phyloP scores from a whole-genome alignment of 257 asterid genomes.

The Lavandula angustifolia region DNA sequence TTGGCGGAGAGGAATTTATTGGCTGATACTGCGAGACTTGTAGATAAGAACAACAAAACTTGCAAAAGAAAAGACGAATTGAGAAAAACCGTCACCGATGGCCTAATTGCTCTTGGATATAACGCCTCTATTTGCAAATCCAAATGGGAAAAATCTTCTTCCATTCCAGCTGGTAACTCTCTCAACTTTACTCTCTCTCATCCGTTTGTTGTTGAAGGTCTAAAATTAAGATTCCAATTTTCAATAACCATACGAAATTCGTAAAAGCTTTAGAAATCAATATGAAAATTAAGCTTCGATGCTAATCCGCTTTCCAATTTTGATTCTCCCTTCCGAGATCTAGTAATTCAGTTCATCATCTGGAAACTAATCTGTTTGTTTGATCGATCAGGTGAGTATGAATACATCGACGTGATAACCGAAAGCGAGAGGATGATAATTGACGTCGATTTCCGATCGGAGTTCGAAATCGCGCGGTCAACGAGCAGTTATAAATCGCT shows the following conservation, averaged over 20 bases:
- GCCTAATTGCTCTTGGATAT: constrained; percentile 62
- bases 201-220: not conserved
- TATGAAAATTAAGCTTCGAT: too few species aligned
- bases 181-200: not conserved
- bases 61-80: constrained; percentile 67
- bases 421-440: constrained; percentile 70
- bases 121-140: constrained; percentile 81
- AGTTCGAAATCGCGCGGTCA: constrained; percentile 88
- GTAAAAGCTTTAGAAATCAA: not conserved
- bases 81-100: constrained; percentile 56
- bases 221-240: not conserved
- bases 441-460: constrained; percentile 88
- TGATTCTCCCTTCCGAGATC: not conserved
- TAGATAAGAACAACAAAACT: constrained; percentile 59
- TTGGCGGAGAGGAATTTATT: constrained; percentile 69
- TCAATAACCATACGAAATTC: not conserved
- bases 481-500: constrained; percentile 62
- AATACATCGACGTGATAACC: constrained; percentile 71
- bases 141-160: constrained; percentile 73
- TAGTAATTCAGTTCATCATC: not conserved
- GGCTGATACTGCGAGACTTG: constrained; percentile 71
- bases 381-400: constrained; percentile 64
- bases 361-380: not conserved
- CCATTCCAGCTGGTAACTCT: constrained; percentile 70
- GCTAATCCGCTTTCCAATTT: not conserved